Base-by-base conservation (phyloP, 495 filamentous ascomycete species). In the Daldinia decipiens region DNA sequence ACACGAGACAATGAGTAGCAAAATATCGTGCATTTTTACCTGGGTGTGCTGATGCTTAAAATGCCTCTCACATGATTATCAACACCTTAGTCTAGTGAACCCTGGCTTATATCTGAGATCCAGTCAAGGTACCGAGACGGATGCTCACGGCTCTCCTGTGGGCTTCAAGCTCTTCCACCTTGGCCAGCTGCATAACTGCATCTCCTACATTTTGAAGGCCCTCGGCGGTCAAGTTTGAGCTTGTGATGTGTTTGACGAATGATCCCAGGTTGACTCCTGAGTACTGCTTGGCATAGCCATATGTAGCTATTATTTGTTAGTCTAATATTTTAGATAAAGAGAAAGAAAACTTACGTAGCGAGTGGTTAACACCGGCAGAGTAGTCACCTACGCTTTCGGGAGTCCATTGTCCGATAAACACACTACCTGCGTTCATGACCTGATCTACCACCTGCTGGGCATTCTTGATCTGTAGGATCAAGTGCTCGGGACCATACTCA, bases 301-400 rank as follows among this genome's bases (percentile, higher is more conserved):
- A 98, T 19, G 95, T 99, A 67, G 95, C 94, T 97, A 64, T 21
- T n/a, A 13, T 32, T 40, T 27, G n/a, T 68, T 47, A 63, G 64
- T 34, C 4, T 29, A 1, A 21, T 12, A 45, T 31, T 38, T 2
- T 51, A 26, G 1, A 55, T 40, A 9, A 21, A 61, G 36, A 26
- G 5, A 43, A 4, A 5, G 21, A 34, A 21, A 34, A 91, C 92
- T 87, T 89, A 97, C 94, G 95, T 70, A 99, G 81, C 39, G 92
- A 95, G 81, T 99, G 95, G 80, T 99, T 99, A 9, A 98, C 94
- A 72, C 95, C 95, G 19, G 96, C 95, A 56, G 93, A 97, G 81
- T 99, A 99, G 78, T 99, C 95, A 24, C 95, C 95, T 15, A 99
- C 95, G 72, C 91, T 94, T 81, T 99, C 95, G 0, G 95, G 95